Evolutionary conservation across 257 asterid species (phyloP).

Genomic region (Mitragyna speciosa): DNA sequence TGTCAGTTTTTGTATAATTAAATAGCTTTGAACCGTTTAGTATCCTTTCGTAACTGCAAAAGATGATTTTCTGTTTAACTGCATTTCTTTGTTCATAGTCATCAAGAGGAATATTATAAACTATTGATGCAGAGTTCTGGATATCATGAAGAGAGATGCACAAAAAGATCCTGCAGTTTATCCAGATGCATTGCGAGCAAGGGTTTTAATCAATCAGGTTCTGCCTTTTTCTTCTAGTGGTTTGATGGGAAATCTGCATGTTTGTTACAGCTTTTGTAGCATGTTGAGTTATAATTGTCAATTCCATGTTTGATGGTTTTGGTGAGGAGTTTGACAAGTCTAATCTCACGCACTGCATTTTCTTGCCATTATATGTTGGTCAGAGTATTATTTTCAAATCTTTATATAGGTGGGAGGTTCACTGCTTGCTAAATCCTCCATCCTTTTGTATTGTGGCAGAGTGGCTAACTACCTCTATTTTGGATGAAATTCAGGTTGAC

Average conservation of each 20-base stretch:
- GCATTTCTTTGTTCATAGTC: not conserved
- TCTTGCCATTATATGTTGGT: not conserved
- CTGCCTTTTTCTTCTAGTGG: constrained; percentile 4
- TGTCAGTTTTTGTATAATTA: not conserved
- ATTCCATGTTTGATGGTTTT: not conserved
- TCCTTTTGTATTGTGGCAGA: not conserved
- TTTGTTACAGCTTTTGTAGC: not conserved
- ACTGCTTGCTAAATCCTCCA: not conserved
- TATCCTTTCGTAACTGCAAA: not conserved
- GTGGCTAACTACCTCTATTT: constrained; percentile 3
- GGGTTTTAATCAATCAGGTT: constrained; percentile 74
- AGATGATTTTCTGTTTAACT: not conserved
- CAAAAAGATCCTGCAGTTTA: constrained; percentile 74
- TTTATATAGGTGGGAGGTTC: not conserved
- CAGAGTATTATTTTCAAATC: not conserved
- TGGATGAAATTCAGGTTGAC: constrained; percentile 67
- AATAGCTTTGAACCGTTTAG: not conserved
- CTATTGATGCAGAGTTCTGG: constrained; percentile 68
- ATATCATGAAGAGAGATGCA: constrained; percentile 84
- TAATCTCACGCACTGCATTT: not conserved
- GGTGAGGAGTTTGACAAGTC: not conserved
- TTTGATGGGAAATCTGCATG: not conserved
- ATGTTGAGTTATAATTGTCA: not conserved
- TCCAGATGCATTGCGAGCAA: constrained; percentile 78
- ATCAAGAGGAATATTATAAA: not conserved